Percentiles rank a stretch among this genome's conserved stretches.
These are phyloP conservation scores for Globisporangium sylvaticum DNA, from an alignment of 352 stramenopile species.

Conservation along the genomic window DNA sequence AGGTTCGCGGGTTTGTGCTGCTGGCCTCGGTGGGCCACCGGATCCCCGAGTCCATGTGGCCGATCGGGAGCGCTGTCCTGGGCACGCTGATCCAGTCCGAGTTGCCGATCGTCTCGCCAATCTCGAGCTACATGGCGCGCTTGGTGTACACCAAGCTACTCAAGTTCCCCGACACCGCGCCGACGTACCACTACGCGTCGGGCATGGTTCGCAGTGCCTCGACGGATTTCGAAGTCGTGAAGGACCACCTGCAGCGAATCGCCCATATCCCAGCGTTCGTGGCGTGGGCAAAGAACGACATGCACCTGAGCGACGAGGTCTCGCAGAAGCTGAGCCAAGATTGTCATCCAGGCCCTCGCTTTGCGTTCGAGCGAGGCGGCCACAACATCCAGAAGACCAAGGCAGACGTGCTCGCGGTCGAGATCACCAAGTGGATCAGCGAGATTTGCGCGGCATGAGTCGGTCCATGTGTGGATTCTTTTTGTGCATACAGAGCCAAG, in stretches of 20 bases:
- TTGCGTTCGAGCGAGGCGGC: slow-evolving; percentile 46
- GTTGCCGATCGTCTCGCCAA: not conserved
- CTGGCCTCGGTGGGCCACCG: slow-evolving; percentile 17
- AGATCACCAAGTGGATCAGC: slow-evolving; percentile 8
- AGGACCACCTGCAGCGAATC: slow-evolving; percentile 26
- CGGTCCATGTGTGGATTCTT: not conserved
- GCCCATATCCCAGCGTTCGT: slow-evolving; percentile 35
- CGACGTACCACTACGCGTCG: slow-evolving; percentile 48
- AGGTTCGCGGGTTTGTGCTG: slow-evolving; percentile 3
- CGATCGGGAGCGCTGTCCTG: slow-evolving; percentile 4
- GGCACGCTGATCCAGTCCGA: slow-evolving; percentile 5
- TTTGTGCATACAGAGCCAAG: not conserved
- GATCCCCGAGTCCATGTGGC: slow-evolving; percentile 8
- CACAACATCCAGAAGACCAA: slow-evolving; percentile 80
- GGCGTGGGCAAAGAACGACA: slow-evolving; percentile 56
- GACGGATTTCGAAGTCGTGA: slow-evolving; percentile 44
- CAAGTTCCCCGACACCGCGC: slow-evolving; percentile 39
- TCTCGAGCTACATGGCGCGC: not conserved
- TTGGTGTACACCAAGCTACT: slow-evolving; percentile 40
- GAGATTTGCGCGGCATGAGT: not conserved
- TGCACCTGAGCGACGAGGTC: slow-evolving; percentile 5
- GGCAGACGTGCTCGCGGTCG: slow-evolving; percentile 13
- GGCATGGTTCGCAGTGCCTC: slow-evolving; percentile 45
- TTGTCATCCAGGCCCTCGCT: slow-evolving; percentile 28
- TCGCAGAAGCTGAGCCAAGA: slow-evolving; percentile 5